Evolutionary conservation across 2,329 filamentous ascomycete species (phyloP), one percentile per base, ranked within the genome.

Genomic region (Fusarium virguliforme): DNA sequence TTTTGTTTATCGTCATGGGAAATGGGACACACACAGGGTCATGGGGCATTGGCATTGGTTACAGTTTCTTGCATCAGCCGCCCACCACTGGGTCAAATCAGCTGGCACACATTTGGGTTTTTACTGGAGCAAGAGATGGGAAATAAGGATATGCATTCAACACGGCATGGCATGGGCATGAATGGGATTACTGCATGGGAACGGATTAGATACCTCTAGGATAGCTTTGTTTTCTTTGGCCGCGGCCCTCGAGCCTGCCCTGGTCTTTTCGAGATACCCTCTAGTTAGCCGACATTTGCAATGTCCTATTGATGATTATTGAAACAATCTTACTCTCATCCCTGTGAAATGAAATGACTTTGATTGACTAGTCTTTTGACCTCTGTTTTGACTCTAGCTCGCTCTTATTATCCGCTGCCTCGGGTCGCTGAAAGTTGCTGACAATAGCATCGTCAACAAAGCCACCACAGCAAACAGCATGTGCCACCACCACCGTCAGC

Each of bases 141-240:
- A 18, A 18, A 60, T 48, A 51, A 57, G 57, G 65, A 63, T 65
- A 65, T 71, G 68, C 60, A 56, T 48, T 55, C 41, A 60, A 50
- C 64, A 62, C 15, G 43, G 24, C 50, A 64, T 65, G 68, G 64
- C 32, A 43, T 60, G 18, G 32, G 15, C 18, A 37, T 37, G 35
- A 10, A 34, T 53, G 13, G 28, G 28, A 15, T 53, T 53, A 34
- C 28, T 69, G 65, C 60, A 64, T 60, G 57, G 69, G 58, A 62
- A 71, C 51, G 26, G 66, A 40, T 60, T 71, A 73, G 70, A 73
- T 73, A 73, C 70, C 67, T 73, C 18, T 73, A 71, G 70, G 70
- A 72, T 73, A 73, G 70, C 60, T 46, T 62, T 62, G 26, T 8
- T 46, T 55, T 46, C 40, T 54, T 43, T 22, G 41, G 35, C 8